These are phyloP conservation scores for Pseudonitzschia multiseries DNA, from an alignment of 108 stramenopile species.

Conservation along the genomic window DNA sequence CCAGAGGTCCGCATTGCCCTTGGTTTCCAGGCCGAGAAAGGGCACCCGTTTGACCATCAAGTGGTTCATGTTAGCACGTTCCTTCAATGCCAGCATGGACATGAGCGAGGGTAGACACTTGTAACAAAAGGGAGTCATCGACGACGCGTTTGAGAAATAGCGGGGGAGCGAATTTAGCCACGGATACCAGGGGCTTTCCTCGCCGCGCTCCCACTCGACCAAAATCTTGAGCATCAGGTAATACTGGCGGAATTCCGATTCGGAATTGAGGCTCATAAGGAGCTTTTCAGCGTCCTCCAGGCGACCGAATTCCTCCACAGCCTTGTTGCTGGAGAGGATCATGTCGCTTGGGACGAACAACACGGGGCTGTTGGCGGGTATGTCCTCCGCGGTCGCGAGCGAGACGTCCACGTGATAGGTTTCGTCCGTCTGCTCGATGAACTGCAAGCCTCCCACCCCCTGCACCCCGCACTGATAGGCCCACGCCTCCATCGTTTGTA, in stretches of 20 bases:
- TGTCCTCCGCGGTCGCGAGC: slow-evolving; percentile 41
- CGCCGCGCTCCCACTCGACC: slow-evolving; percentile 43
- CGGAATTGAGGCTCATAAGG: slow-evolving; percentile 8
- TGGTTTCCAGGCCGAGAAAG: slow-evolving; percentile 16
- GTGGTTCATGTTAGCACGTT: slow-evolving; percentile 19
- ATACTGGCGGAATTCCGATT: slow-evolving; percentile 13
- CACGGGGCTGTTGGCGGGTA: slow-evolving; percentile 42
- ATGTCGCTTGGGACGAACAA: slow-evolving; percentile 45
- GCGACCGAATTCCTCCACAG: slow-evolving; percentile 44
- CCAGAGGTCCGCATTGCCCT: slow-evolving; percentile 11
- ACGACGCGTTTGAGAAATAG: slow-evolving; percentile 41
- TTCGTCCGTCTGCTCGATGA: slow-evolving; percentile 28
- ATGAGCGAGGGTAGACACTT: slow-evolving; percentile 19
- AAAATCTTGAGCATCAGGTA: slow-evolving; percentile 52
- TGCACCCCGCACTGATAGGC: slow-evolving; percentile 43
- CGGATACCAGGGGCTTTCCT: slow-evolving; percentile 43
- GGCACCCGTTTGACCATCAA: background rate
- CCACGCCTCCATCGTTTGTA: slow-evolving; percentile 47
- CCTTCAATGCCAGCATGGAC: slow-evolving; percentile 13
- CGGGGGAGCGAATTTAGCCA: slow-evolving; percentile 58
- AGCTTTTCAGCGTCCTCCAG: slow-evolving; percentile 39
- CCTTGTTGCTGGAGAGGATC: slow-evolving; percentile 42
- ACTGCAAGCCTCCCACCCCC: slow-evolving; percentile 39
- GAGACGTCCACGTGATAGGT: slow-evolving; percentile 17
- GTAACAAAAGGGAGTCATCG: slow-evolving; percentile 44